Conservation (phyloP, 169 alveolate genomes). For the Toxoplasma gondii region DNA sequence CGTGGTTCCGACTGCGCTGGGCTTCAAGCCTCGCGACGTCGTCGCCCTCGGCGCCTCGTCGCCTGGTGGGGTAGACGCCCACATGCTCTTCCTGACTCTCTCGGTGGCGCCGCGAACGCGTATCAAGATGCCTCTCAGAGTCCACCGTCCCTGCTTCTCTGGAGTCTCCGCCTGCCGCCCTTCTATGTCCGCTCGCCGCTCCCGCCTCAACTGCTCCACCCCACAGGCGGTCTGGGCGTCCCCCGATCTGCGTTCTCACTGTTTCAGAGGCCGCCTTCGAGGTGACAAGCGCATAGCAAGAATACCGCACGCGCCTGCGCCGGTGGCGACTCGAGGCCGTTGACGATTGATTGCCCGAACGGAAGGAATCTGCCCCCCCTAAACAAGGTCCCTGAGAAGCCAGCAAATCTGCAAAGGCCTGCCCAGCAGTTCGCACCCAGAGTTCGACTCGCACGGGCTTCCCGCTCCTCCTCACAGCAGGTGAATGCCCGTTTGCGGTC, state of each 20-base stretch:
- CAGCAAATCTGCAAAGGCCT: slow-evolving; percentile 23
- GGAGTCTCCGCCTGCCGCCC: neutral
- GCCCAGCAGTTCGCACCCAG: slow-evolving; percentile 41
- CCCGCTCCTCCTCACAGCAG: neutral
- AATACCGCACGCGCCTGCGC: neutral
- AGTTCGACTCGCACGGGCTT: neutral
- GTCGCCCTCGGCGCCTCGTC: no score
- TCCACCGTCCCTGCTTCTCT: neutral
- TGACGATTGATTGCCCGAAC: neutral
- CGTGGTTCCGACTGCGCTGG: no score
- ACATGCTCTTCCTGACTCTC: no score
- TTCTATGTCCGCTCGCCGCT: neutral
- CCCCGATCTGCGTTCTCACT: neutral
- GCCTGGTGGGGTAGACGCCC: no score
- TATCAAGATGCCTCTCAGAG: no score
- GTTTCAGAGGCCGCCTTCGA: neutral
- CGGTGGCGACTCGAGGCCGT: neutral
- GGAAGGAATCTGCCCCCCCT: no score
- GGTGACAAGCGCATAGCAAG: slow-evolving; percentile 19
- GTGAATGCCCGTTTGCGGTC: neutral
- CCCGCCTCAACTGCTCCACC: neutral
- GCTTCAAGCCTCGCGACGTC: no score
- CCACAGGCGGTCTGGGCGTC: neutral
- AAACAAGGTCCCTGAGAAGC: neutral
- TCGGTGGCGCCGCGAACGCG: no score